These are phyloP conservation scores for Aspergillus costaricaensis DNA, from an alignment of 2,329 filamentous ascomycete species.

Conservation along the genomic window DNA sequence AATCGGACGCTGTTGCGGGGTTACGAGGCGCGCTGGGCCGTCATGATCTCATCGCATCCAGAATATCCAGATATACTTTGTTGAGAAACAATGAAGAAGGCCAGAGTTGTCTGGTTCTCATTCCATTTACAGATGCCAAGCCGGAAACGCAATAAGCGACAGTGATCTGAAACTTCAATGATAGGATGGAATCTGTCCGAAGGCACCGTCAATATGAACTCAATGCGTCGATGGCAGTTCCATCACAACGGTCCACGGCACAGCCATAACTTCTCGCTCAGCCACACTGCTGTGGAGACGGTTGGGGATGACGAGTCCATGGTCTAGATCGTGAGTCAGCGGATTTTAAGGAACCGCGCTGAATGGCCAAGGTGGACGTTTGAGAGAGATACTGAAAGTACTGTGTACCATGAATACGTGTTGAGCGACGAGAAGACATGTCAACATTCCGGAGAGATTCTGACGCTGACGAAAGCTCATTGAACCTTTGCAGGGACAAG, in stretches of 20 bases:
- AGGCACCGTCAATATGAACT: not conserved
- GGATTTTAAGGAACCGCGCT: not conserved
- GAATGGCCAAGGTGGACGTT: not conserved
- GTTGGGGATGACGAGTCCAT: not conserved
- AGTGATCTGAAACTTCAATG: not conserved
- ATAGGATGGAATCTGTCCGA: not conserved
- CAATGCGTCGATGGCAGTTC: not conserved
- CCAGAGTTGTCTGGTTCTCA: not conserved
- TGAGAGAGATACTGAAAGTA: not conserved
- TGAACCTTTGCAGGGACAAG: not conserved
- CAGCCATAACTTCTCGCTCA: not conserved
- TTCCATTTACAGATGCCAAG: not conserved
- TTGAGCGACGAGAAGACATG: not conserved
- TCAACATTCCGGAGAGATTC: not conserved
- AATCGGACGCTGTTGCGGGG: not conserved
- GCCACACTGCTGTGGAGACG: conserved; percentile 1
- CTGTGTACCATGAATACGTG: not conserved
- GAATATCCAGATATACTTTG: not conserved
- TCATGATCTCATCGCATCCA: not conserved
- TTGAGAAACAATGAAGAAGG: too few relatives aligned
- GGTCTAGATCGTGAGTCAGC: not conserved
- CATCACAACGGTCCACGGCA: not conserved
- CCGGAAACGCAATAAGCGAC: not conserved
- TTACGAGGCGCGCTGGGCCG: not conserved
- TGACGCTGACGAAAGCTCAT: not conserved